These are phyloP conservation scores for Stygiomarasmius scandens DNA, from an alignment of 1,284 basidiomycete species.

Conservation along the genomic window DNA sequence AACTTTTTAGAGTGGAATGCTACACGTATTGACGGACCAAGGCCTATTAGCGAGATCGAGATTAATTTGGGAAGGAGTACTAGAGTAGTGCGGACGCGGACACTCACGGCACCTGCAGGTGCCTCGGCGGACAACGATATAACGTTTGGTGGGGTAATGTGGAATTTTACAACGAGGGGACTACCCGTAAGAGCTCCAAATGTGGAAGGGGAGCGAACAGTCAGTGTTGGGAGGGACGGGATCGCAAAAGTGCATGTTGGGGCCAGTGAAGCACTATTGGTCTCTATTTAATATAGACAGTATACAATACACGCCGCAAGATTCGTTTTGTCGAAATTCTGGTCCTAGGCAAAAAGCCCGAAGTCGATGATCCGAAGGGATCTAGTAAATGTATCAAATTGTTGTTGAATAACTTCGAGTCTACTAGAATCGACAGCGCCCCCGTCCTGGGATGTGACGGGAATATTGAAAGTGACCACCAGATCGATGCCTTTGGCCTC, in stretches of 20 bases:
- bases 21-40: constrained; percentile 5
- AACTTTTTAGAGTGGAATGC: constrained; percentile 14
- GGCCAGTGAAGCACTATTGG: constrained; percentile 10
- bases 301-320: background rate
- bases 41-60: background rate
- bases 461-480: constrained; percentile 82
- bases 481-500: constrained; percentile 72
- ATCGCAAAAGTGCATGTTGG: background rate
- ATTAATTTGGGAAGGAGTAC: background rate
- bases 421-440: constrained; percentile 43
- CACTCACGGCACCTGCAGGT: constrained; percentile 9
- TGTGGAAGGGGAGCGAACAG: background rate
- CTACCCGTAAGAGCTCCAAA: constrained; percentile 4
- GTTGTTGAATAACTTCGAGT: constrained; percentile 40
- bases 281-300: background rate
- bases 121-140: constrained; percentile 9
- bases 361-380: constrained; percentile 76
- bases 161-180: constrained; percentile 13
- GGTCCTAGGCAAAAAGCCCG: constrained; percentile 66
- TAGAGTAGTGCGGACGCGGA: background rate
- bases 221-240: constrained; percentile 3
- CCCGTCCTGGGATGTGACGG: constrained; percentile 49
- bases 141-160: constrained; percentile 12
- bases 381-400: constrained; percentile 60
- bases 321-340: background rate